Conservation (phyloP, 208 protist genomes). For the Herpetomonas samuelpessoai region DNA sequence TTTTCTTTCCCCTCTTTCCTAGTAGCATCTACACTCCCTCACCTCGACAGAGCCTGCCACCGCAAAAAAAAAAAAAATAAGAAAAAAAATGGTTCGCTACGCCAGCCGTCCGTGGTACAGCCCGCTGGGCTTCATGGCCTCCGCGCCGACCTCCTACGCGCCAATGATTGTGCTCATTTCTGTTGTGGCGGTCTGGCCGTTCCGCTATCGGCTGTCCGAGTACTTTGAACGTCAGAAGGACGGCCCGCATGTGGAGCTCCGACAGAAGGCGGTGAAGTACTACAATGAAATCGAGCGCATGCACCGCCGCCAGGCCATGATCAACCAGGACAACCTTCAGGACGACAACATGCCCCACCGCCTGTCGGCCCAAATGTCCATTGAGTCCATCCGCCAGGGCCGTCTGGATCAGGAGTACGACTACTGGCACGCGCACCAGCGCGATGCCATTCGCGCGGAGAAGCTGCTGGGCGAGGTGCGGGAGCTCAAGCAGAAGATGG, state of each 20-base stretch:
- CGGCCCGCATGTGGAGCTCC: constrained; percentile 68
- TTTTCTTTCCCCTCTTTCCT: constrained; percentile 4
- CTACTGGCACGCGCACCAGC: constrained; percentile 86
- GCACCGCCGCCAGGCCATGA: constrained; percentile 79
- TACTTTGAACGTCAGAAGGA: constrained; percentile 86
- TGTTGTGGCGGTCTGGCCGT: constrained; percentile 41
- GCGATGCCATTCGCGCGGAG: constrained; percentile 80
- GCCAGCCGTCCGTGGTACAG: constrained; percentile 81
- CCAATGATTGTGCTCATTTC: constrained; percentile 35
- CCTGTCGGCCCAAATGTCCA: constrained; percentile 36
- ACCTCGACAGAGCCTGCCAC: not conserved
- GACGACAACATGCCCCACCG: constrained; percentile 69
- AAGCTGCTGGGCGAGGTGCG: constrained; percentile 79
- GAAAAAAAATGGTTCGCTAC: constrained; percentile 76
- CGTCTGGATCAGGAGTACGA: constrained; percentile 73
- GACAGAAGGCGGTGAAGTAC: constrained; percentile 76
- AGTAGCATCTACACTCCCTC: no score
- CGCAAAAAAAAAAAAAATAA: not conserved
- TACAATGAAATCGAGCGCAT: constrained; percentile 88
- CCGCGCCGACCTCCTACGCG: constrained; percentile 53
- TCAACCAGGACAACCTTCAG: constrained; percentile 70
- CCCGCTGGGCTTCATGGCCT: constrained; percentile 85
- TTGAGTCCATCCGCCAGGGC: constrained; percentile 53
- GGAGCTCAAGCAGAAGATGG: constrained; percentile 73
- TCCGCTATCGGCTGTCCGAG: constrained; percentile 80